Percentiles rank a stretch among this genome's conserved stretches.
Conservation (phyloP, 768 basidiomycete species). For the Russula brevipes region DNA sequence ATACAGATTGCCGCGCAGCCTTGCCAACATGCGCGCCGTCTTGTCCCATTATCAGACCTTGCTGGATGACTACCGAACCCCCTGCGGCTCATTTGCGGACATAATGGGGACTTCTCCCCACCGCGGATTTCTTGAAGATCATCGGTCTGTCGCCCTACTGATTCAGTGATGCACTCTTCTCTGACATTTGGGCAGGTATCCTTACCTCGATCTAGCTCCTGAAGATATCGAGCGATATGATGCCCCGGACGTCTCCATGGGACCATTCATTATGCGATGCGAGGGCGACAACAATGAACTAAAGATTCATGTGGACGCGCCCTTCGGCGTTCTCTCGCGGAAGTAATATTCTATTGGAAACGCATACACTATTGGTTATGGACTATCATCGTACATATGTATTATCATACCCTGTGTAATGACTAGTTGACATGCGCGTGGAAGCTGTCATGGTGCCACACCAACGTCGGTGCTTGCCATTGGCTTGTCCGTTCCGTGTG, state of each 20-base stretch:
- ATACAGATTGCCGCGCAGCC: slow-evolving; percentile 20
- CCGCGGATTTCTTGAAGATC: slow-evolving; percentile 24
- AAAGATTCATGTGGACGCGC: slow-evolving; percentile 44
- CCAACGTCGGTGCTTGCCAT: not conserved
- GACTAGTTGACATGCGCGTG: not conserved
- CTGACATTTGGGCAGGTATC: slow-evolving; percentile 16
- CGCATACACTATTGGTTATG: not conserved
- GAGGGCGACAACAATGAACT: not conserved
- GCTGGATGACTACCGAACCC: slow-evolving; percentile 18
- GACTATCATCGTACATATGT: slow-evolving; percentile 8
- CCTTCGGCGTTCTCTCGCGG: slow-evolving; percentile 45
- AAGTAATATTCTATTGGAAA: slow-evolving; percentile 5
- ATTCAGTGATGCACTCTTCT: not conserved
- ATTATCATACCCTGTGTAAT: slow-evolving; percentile 9
- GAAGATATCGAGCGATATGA: slow-evolving; percentile 18
- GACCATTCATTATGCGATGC: slow-evolving; percentile 20
- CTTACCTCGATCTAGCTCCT: slow-evolving; percentile 21
- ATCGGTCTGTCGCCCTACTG: slow-evolving; percentile 13
- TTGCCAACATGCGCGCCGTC: slow-evolving; percentile 22
- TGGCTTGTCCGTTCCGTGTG: not conserved
- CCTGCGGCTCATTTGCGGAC: slow-evolving; percentile 12
- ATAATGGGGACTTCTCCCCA: slow-evolving; percentile 9
- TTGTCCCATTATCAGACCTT: slow-evolving; percentile 24
- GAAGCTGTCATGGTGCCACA: not conserved
- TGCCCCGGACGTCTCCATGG: slow-evolving; percentile 14